Conservation (phyloP, 1,284 basidiomycete genomes). For the Entoloma clypeatum region DNA sequence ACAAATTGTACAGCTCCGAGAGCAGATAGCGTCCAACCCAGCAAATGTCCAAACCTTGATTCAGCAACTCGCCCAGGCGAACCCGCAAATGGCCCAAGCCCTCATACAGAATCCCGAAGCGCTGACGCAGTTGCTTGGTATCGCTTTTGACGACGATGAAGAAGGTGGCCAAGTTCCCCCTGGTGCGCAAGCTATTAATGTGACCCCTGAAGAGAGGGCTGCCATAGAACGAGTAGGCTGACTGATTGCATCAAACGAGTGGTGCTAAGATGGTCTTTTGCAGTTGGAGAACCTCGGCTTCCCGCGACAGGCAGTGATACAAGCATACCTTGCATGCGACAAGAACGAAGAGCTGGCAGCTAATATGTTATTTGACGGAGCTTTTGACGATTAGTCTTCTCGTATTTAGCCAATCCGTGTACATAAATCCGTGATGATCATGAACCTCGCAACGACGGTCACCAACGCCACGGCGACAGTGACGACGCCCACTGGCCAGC, state of each 20-base stretch:
- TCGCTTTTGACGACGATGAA: conserved; percentile 39
- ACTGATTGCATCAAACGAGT: background rate
- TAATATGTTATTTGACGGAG: conserved; percentile 82
- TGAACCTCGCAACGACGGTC: background rate
- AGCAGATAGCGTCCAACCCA: conserved; percentile 75
- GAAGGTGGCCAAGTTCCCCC: conserved; percentile 52
- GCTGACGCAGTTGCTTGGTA: conserved; percentile 62
- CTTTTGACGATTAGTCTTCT: conserved; percentile 50
- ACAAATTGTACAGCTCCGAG: conserved; percentile 65
- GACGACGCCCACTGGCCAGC: conserved; percentile 7
- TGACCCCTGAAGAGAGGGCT: conserved; percentile 81
- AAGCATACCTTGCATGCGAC: conserved; percentile 91
- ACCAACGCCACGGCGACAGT: conserved; percentile 8
- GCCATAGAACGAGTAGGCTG: conserved; percentile 79
- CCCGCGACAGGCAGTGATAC: conserved; percentile 67
- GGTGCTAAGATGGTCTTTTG: conserved; percentile 14
- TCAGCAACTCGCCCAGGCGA: conserved; percentile 73
- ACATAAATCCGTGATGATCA: background rate
- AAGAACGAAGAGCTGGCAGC: conserved; percentile 95
- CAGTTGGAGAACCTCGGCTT: conserved; percentile 88
- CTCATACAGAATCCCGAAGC: conserved; percentile 69
- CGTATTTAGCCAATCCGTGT: background rate
- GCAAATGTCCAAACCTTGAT: conserved; percentile 73
- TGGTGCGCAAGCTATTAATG: conserved; percentile 66
- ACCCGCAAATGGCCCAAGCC: conserved; percentile 71